Conservation (phyloP, 2,329 filamentous ascomycete species). For the Verticillium albo-atrum region DNA sequence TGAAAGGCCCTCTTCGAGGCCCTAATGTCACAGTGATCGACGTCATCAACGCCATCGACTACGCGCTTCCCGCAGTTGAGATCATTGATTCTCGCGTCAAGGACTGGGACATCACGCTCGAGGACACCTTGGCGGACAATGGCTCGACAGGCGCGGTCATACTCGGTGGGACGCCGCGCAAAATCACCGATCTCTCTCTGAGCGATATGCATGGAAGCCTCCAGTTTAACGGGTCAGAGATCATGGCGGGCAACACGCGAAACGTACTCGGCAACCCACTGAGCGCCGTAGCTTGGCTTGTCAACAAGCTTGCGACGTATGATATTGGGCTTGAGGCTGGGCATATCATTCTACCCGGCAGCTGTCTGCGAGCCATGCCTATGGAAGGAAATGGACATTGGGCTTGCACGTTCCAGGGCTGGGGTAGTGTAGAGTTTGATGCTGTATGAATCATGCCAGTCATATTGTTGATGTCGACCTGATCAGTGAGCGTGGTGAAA, state of each 20-base stretch:
- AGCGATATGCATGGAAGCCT: constrained; percentile 15
- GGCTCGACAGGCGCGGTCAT: constrained; percentile 19
- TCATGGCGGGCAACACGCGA: constrained; percentile 18
- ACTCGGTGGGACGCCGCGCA: constrained; percentile 18
- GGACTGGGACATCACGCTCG: constrained; percentile 18
- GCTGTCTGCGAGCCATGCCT: constrained; percentile 17
- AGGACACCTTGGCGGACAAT: constrained; percentile 20
- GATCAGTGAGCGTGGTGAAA: too few relatives aligned
- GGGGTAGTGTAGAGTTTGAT: constrained; percentile 18
- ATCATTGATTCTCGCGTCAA: constrained; percentile 21
- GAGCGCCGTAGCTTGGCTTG: constrained; percentile 16
- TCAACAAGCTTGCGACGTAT: constrained; percentile 16
- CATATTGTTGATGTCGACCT: too few relatives aligned
- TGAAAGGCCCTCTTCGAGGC: constrained; percentile 15
- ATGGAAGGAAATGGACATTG: constrained; percentile 15
- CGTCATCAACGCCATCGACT: constrained; percentile 21
- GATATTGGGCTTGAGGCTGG: constrained; percentile 17
- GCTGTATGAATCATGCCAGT: constrained; percentile 10
- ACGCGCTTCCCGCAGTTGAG: constrained; percentile 20
- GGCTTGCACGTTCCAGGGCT: constrained; percentile 17
- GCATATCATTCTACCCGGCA: constrained; percentile 17
- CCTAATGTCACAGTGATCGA: constrained; percentile 20
- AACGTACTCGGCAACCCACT: constrained; percentile 19
- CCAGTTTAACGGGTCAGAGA: constrained; percentile 17
- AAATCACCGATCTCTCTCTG: constrained; percentile 16